Conservation (phyloP, 257 asterid species). For the Solanum paucissectum region DNA sequence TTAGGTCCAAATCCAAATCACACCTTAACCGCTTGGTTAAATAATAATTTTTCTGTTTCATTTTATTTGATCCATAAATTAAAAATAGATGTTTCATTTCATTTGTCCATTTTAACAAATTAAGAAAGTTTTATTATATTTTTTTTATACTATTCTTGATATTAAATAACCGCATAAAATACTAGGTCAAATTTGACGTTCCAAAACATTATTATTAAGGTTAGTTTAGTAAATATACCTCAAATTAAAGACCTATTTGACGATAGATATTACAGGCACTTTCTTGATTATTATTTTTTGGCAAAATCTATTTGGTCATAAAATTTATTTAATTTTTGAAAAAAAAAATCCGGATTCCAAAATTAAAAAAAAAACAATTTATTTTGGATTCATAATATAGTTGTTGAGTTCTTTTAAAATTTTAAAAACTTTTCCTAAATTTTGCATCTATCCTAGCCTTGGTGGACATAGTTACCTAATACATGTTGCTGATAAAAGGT, state of each 20-base stretch:
- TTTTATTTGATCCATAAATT: not conserved
- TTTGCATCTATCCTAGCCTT: too few species aligned
- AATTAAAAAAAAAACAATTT: too few species aligned
- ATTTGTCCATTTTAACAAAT: not conserved
- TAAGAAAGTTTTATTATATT: not conserved
- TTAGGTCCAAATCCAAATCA: not conserved
- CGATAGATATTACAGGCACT: not conserved
- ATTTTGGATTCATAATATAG: too few species aligned
- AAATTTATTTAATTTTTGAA: not conserved
- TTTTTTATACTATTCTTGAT: not conserved
- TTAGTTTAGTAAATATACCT: not conserved
- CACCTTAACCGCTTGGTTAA: not conserved
- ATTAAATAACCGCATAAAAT: not conserved
- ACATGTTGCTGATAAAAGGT: too few species aligned
- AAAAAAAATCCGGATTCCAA: too few species aligned
- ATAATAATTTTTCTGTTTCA: not conserved
- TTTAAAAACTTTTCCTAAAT: too few species aligned
- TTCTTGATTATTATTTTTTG: not conserved
- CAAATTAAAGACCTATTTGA: not conserved
- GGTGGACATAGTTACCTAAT: rapidly evolving
- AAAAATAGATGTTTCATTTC: too few species aligned
- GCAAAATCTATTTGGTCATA: not conserved
- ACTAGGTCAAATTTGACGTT: not conserved
- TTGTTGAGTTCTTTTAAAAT: not conserved
- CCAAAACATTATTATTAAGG: not conserved